Evolutionary conservation across 768 basidiomycete genomes (phyloP).

Genomic region (Pleurotus citrinopileatus): DNA sequence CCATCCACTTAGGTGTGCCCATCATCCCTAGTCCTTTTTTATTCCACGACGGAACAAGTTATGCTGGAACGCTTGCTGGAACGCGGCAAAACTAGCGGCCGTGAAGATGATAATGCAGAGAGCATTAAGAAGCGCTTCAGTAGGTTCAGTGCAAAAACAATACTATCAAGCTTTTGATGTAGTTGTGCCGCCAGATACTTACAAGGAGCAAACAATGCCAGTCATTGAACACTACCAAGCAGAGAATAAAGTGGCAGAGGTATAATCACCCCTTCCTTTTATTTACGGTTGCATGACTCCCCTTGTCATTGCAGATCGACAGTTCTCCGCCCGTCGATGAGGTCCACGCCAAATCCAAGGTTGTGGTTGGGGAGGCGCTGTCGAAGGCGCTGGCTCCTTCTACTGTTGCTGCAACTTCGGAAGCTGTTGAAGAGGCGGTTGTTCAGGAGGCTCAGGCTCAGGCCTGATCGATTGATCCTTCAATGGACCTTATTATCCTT

Average conservation of each 20-base stretch:
- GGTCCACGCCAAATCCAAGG: constrained; percentile 61
- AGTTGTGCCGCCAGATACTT: constrained; percentile 82
- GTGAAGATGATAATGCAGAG: constrained; percentile 94
- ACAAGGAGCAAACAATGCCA: constrained; percentile 86
- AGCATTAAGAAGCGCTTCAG: constrained; percentile 97
- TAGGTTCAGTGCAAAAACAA: constrained; percentile 42
- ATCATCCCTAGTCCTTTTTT: constrained; percentile 81
- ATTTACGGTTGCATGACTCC: neutral
- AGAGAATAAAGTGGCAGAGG: constrained; percentile 75
- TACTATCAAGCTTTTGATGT: no score
- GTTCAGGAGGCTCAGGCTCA: neutral
- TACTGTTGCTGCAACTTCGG: neutral
- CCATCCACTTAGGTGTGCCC: constrained; percentile 63
- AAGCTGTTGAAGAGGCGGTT: neutral
- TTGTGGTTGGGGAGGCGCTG: constrained; percentile 45
- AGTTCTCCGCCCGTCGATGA: constrained; percentile 65
- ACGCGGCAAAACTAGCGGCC: constrained; percentile 89
- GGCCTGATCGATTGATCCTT: neutral
- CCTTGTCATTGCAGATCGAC: constrained; percentile 58
- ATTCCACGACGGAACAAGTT: constrained; percentile 82
- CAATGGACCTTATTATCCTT: neutral
- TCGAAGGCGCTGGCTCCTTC: neutral
- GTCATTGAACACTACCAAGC: constrained; percentile 82
- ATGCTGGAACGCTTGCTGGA: constrained; percentile 85
- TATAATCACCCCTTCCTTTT: constrained; percentile 24